Conservation (phyloP, 1,139 yeast genomes). For the Petasospora rhodanensis region DNA sequence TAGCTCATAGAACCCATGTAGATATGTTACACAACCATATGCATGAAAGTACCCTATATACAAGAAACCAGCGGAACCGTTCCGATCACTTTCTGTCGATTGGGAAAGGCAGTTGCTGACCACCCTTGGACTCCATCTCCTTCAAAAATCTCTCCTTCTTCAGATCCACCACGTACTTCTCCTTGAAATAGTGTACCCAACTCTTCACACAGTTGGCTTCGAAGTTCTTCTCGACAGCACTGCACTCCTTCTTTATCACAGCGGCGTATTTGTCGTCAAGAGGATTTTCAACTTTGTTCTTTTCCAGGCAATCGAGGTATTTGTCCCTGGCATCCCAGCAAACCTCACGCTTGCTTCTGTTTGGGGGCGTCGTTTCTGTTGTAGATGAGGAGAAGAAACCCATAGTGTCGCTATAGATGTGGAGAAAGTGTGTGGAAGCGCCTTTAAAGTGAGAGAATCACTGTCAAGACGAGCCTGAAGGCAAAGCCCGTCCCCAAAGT, state of each 20-base stretch:
- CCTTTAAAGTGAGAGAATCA: too few species aligned
- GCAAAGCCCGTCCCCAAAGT: not conserved
- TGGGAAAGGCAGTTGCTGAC: constrained; percentile 24
- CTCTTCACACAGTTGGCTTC: constrained; percentile 55
- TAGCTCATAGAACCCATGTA: too few species aligned
- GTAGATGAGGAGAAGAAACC: constrained; percentile 30
- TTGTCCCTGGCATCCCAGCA: constrained; percentile 70
- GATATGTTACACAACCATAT: too few species aligned
- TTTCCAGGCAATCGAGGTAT: constrained; percentile 56
- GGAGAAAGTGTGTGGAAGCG: too few species aligned
- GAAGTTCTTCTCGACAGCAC: constrained; percentile 40
- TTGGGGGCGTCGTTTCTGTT: constrained; percentile 37
- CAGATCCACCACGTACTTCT: constrained; percentile 55
- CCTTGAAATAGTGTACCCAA: constrained; percentile 68
- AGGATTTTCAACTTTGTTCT: constrained; percentile 46
- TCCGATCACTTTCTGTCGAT: constrained; percentile 15
- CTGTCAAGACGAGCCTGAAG: too few species aligned
- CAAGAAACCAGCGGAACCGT: not conserved
- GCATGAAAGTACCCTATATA: too few species aligned
- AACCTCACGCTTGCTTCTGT: constrained; percentile 46
- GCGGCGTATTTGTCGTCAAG: constrained; percentile 33
- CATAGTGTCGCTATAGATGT: constrained; percentile 25
- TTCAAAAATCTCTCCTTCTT: constrained; percentile 48
- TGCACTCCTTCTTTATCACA: constrained; percentile 37
- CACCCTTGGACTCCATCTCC: constrained; percentile 51